Conservation (phyloP, 768 basidiomycete species). For the Scleroderma citrinum region DNA sequence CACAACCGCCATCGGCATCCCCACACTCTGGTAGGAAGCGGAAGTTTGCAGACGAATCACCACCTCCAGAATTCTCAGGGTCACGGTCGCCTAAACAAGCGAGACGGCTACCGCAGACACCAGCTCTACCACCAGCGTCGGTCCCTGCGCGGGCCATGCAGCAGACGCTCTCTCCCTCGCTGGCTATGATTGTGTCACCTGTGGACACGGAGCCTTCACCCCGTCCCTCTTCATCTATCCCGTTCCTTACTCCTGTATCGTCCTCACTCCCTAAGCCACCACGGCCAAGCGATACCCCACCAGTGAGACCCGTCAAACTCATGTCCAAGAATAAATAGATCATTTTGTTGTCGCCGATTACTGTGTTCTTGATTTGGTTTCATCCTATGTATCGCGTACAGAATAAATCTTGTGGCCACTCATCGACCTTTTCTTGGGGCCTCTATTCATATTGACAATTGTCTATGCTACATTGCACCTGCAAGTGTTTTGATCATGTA, state of each 20-base stretch:
- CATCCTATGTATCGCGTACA: slow-evolving; percentile 1
- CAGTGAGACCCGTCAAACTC: slow-evolving; percentile 25
- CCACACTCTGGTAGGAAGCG: slow-evolving; percentile 31
- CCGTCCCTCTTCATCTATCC: slow-evolving; percentile 23
- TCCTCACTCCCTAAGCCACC: slow-evolving; percentile 11
- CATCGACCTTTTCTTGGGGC: background rate
- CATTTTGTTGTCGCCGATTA: background rate
- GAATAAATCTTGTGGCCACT: background rate
- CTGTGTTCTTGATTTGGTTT: background rate
- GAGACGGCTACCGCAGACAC: slow-evolving; percentile 30
- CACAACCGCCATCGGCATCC: slow-evolving; percentile 11
- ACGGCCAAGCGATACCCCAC: slow-evolving; percentile 21
- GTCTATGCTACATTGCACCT: slow-evolving; percentile 1
- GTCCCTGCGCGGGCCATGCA: slow-evolving; percentile 28
- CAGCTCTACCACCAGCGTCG: slow-evolving; percentile 20
- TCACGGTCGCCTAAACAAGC: slow-evolving; percentile 28
- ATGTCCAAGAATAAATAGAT: slow-evolving; percentile 25
- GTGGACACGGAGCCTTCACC: slow-evolving; percentile 29
- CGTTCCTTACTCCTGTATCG: slow-evolving; percentile 11
- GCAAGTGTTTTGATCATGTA: background rate
- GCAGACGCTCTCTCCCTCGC: slow-evolving; percentile 29
- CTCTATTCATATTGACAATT: background rate
- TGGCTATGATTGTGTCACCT: slow-evolving; percentile 32
- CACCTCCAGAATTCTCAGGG: slow-evolving; percentile 7
- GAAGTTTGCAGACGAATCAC: slow-evolving; percentile 30